Evolutionary conservation across 148 eudicot genomes (phyloP), one percentile per base, ranked within the genome.

Genomic region (Pharnaceum exiguum): DNA sequence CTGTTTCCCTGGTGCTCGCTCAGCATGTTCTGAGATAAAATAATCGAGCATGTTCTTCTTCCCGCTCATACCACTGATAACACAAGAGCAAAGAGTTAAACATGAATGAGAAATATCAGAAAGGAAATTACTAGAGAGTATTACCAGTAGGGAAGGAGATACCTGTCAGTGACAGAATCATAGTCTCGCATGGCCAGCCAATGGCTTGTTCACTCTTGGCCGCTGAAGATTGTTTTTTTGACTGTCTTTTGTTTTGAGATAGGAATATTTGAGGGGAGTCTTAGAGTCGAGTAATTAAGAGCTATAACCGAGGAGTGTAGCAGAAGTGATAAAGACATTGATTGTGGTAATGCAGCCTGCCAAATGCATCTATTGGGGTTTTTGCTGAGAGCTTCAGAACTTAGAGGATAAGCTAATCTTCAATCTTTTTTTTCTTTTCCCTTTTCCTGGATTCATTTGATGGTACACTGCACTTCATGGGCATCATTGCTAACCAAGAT

Each of bases 121-220:
- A 45, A 0, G 0, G 10, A 22, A 2, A 45, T 19, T n/a, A n/a
- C n/a, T n/a, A 40, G 17, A 40, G 17, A 5, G 45, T 40, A 1
- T 7, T 5, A 2, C 17, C n/a, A 23, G 28, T 6, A 46, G 15
- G 13, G 9, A 7, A 1, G 38, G 33, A 46, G 0, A 16, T 51
- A 28, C 22, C 16, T 17, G 74, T 69, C 43, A 93, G 85, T 80
- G 36, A 63, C 62, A 5, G 74, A 57, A 57, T 81, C 85, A 56
- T 78, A 55, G 28, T 89, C 96, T 10, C 83, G 72, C 59, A 79
- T 85, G 27, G 28, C 96, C 94, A 1, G 94, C 84, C 96, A 5
- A 85, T 86, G 29, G 79, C 87, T 28, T 78, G 76, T 70, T 89
- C 96, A 10, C 82, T 83, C 60, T 86, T 87, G 3, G 77, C 74